phyloP scores from a whole-genome alignment of 1,284 basidiomycete species.

The Leucoagaricus sp. region DNA sequence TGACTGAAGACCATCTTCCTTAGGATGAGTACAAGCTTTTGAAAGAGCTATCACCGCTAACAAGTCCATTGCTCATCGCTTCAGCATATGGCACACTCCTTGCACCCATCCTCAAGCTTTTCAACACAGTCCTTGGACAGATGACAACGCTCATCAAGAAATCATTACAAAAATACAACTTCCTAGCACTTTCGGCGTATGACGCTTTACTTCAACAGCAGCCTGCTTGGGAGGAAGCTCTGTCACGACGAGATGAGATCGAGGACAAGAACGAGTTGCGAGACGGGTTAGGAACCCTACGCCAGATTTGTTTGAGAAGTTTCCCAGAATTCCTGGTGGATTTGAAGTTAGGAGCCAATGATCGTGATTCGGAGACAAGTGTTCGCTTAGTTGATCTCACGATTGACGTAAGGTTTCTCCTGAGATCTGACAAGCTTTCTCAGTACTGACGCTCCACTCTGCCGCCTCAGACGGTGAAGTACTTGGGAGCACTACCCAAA shows the following conservation, averaged over 20 bases:
- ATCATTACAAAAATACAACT: constrained; percentile 80
- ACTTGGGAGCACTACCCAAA: constrained; percentile 66
- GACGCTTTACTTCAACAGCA: constrained; percentile 56
- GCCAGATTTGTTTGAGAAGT: constrained; percentile 69
- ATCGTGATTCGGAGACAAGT: constrained; percentile 51
- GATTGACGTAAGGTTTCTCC: constrained; percentile 46
- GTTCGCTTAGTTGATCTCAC: constrained; percentile 67
- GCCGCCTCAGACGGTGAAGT: constrained; percentile 57
- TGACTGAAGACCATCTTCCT: neutral
- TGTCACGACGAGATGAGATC: constrained; percentile 45
- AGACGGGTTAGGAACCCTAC: constrained; percentile 63
- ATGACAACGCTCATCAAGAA: constrained; percentile 75
- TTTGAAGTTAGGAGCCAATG: constrained; percentile 60
- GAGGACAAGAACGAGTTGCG: constrained; percentile 67
- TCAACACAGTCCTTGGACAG: constrained; percentile 61
- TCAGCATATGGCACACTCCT: constrained; percentile 63
- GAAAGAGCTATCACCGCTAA: constrained; percentile 60
- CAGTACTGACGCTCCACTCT: neutral
- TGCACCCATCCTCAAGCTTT: constrained; percentile 60
- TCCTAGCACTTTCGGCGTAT: constrained; percentile 75
- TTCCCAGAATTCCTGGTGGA: constrained; percentile 82
- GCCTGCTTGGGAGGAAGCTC: constrained; percentile 65
- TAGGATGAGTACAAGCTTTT: constrained; percentile 68
- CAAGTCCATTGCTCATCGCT: constrained; percentile 45
- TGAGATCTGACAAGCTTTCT: constrained; percentile 2